Evolutionary conservation across 495 filamentous ascomycete species (phyloP), one percentile per base, ranked within the genome.

Genomic region (Letharia columbiana): DNA sequence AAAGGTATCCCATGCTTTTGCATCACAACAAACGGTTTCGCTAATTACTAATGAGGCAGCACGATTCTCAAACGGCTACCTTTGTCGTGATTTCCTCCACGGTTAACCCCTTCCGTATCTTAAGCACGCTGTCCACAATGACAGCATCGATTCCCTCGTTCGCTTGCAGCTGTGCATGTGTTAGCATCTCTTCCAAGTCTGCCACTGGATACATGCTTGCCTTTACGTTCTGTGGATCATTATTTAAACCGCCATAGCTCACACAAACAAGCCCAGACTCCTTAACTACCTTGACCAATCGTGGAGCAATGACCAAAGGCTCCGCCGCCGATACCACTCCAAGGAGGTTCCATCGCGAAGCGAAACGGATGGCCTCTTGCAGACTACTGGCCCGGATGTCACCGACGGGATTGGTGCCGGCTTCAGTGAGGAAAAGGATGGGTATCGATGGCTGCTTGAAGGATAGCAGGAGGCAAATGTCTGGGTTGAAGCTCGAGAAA

Each of bases 401-500:
- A 31, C 91, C 90, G 23, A 91, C 89, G 12, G 83, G 82, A 20
- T 74, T 80, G 33, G 83, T 86, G 1, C 92, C 92, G 3, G 90
- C 90, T 69, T 98, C 95, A 0, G 89, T 95, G 40, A 99, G 80
- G 80, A 98, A 99, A 54, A 99, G 79, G 65, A 99, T 89, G 1
- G 95, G 95, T 60, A 96, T 95, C 28, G 87, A 93, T 2, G 94
- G 93, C 77, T 91, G 95, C 80, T 99, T 99, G 82, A 96, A 93
- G 65, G 89, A 92, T 52, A 98, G 78, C 67, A 96, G 81, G 31
- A 99, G 81, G 71, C 95, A 99, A 47, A 98, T 90, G 66, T 98
- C 95, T 8, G 95, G 95, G 76, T 96, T 94, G 80, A 99, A 99
- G 70, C 87, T 91, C 65, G 89, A 92, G 79, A 99, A 99, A 67